Evolutionary conservation across 169 alveolate species (phyloP).

Genomic region (Ichthyophthirius multifiliis): DNA sequence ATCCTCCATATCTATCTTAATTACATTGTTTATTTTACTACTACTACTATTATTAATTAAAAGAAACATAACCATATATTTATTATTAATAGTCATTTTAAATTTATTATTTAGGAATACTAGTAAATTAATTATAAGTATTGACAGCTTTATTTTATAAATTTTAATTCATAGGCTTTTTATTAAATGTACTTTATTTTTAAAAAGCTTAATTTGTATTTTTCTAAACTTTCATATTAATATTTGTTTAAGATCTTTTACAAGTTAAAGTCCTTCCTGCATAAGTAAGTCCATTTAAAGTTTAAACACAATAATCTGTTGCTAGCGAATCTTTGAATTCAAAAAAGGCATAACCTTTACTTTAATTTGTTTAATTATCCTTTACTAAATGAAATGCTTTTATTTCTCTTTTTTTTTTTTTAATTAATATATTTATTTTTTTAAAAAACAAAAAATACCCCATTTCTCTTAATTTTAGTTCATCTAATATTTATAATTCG

Average conservation of each 20-base stretch:
- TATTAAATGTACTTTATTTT: no score
- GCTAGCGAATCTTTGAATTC: constrained; percentile 11
- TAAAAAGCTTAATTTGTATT: no score
- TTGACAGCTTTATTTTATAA: no score
- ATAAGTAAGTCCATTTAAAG: background rate
- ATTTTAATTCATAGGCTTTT: no score
- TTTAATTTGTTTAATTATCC: constrained; percentile 1
- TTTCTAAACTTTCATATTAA: no score
- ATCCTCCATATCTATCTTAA: no score
- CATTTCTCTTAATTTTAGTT: constrained; percentile 1
- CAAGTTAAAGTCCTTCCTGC: constrained; percentile 13
- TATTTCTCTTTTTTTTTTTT: background rate
- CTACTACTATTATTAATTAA: no score
- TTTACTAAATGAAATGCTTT: constrained; percentile 23
- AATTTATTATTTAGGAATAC: no score
- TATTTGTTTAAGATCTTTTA: constrained; percentile 10
- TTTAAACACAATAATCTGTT: background rate
- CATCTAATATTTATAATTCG: background rate
- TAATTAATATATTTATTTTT: background rate
- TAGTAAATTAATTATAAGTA: no score
- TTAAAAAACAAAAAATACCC: background rate
- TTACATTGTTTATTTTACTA: no score
- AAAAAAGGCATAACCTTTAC: constrained; percentile 18
- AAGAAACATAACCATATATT: no score
- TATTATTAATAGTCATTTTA: no score